These are phyloP conservation scores for Salvia hispanica DNA, from an alignment of 257 asterid genomes.

Conservation along the genomic window DNA sequence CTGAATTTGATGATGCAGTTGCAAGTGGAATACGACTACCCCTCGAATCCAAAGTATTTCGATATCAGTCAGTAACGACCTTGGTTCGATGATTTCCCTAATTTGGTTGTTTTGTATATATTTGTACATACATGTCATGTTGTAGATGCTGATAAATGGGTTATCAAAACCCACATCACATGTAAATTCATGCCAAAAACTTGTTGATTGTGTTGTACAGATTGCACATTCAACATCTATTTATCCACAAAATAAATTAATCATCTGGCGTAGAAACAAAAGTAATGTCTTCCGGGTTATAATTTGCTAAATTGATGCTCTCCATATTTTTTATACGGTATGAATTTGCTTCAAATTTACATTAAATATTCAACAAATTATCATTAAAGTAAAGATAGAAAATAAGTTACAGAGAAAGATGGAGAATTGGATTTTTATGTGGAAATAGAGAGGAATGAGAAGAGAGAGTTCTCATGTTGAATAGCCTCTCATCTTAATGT, in stretches of 20 bases:
- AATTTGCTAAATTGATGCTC: no score
- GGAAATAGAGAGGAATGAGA: no score
- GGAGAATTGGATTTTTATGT: no score
- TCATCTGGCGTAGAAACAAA: conserved; percentile 1
- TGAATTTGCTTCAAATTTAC: no score
- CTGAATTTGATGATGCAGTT: conserved; percentile 61
- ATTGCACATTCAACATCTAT: conserved; percentile 26
- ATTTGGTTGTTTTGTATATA: conserved; percentile 39
- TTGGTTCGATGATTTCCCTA: conserved; percentile 29
- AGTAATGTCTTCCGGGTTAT: background rate
- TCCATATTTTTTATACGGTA: no score
- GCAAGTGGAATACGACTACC: conserved; percentile 78
- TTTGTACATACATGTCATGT: conserved; percentile 41
- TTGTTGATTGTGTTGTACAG: conserved; percentile 32
- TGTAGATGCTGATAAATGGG: conserved; percentile 32
- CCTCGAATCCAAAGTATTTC: conserved; percentile 83
- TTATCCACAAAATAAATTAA: conserved; percentile 18
- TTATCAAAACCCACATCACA: conserved; percentile 32
- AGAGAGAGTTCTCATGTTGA: no score
- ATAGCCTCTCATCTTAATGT: no score
- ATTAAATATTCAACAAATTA: no score
- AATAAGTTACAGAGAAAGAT: no score
- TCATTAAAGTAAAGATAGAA: no score
- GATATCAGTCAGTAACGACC: conserved; percentile 49
- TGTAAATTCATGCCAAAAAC: conserved; percentile 49